Percentiles rank a stretch among this genome's conserved stretches.
phyloP scores from a whole-genome alignment of 768 basidiomycete species.

The Heimioporus sp. region DNA sequence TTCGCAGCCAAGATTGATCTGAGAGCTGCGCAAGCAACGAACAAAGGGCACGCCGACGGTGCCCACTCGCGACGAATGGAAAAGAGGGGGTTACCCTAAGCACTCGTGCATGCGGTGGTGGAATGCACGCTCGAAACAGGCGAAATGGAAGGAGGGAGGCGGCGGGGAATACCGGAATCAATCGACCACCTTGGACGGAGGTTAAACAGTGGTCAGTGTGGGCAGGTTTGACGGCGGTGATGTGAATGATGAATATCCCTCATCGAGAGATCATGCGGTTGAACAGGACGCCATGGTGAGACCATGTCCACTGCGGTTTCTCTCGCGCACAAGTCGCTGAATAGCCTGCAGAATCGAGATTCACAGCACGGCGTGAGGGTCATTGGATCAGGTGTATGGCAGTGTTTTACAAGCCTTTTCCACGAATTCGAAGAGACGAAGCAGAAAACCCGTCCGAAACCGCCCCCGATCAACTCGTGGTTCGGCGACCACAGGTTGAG shows the following conservation, averaged over 20 bases:
- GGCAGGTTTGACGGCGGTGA: slow-evolving; percentile 7
- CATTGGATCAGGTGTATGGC: slow-evolving; percentile 13
- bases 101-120: slow-evolving; percentile 8
- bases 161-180: slow-evolving; percentile 13
- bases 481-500: slow-evolving; percentile 26
- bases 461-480: slow-evolving; percentile 27
- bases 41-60: slow-evolving; percentile 3
- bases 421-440: slow-evolving; percentile 16
- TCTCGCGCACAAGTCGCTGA: slow-evolving; percentile 13
- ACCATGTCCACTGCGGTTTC: slow-evolving; percentile 2
- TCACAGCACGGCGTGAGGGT: slow-evolving; percentile 6
- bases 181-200: slow-evolving; percentile 21
- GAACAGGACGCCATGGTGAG: slow-evolving; percentile 9
- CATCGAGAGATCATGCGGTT: slow-evolving; percentile 9
- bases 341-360: slow-evolving; percentile 8
- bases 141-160: slow-evolving; percentile 20
- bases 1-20: slow-evolving; percentile 24
- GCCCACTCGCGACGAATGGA: slow-evolving; percentile 5
- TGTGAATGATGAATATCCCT: slow-evolving; percentile 5
- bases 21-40: slow-evolving; percentile 19
- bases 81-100: slow-evolving; percentile 9
- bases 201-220: slow-evolving; percentile 20
- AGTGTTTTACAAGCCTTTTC: slow-evolving; percentile 21
- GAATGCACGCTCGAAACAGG: slow-evolving; percentile 13
- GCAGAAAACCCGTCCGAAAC: slow-evolving; percentile 14